Base-by-base conservation (phyloP, 441 rosid species). In the Raphanus hybrid region DNA sequence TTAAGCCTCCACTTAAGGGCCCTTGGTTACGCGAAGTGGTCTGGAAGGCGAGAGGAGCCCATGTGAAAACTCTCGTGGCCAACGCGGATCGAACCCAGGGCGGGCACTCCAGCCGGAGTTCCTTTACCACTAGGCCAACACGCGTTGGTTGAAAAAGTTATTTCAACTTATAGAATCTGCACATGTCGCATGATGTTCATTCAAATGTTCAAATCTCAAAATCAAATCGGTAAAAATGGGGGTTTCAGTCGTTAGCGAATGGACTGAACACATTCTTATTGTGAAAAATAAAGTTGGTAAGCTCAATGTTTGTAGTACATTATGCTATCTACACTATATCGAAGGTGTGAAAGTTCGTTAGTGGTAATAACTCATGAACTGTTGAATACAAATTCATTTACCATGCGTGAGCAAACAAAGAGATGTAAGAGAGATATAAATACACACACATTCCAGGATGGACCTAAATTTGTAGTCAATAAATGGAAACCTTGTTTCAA, bases 401-500 rank as follows among this genome's bases (percentile, higher is more conserved):
- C 64, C 2, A 14, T 23, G 54, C 55, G 55, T 72, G 75, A 39
- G 8, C 35, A 60, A 60, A 32, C 39, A 68, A 54, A 54, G 9
- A 18, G 64, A 74, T 10, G 77, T 39, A 52, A n/a, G 8, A 66
- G 34, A 59, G 50, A 41, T 48, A 18, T 10, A 57, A 55, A 65
- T 1, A 8, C 29, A 43, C 70, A 70, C 76, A 71, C 68, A 71
- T 41, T 45, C 35, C 6, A 35, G 68, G 34, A 78, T 66, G 68
- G 76, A 35, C 57, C 69, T 78, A 66, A 78, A 23, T 58, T 45
- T 66, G 69, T 66, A 37, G 64, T 23, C 73, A 66, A 14, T 58
- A 67, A 54, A 78, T 72, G 69, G 34, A 71, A 48, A 35, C 35
- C 5, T 58, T 43, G 76, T 71, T 66, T 70, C 61, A 35, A 35